A percentile compares a stretch with the other conserved stretches of the same genome.
phyloP scores from a whole-genome alignment of 106 monocot genomes.

The Cymbidium sinense region DNA sequence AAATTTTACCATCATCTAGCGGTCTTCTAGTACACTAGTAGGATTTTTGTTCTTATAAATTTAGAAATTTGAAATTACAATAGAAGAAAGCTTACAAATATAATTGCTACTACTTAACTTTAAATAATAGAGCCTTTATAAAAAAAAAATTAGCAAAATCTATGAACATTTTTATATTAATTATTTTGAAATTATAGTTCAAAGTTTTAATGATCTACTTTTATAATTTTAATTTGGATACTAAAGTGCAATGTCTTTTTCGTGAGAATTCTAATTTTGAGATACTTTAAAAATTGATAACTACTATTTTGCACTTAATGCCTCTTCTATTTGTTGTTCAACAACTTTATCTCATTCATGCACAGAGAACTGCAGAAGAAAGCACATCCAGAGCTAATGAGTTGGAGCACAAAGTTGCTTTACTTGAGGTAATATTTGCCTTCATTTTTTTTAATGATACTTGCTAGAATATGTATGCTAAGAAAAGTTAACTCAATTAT shows the following conservation, averaged over 20 bases:
- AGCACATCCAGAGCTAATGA: constrained; percentile 84
- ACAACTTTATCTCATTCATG: not conserved
- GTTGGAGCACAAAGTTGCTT: constrained; percentile 90
- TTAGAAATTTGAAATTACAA: too few relatives aligned
- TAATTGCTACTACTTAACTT: too few relatives aligned
- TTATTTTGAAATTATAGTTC: too few relatives aligned
- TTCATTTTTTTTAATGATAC: not conserved
- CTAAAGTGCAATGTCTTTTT: not conserved
- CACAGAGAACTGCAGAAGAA: constrained; percentile 82
- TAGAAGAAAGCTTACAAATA: too few relatives aligned
- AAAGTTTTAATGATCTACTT: not conserved
- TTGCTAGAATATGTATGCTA: not conserved
- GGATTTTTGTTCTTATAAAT: too few relatives aligned
- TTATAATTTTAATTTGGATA: not conserved
- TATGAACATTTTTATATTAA: too few relatives aligned
- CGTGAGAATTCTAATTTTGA: not conserved
- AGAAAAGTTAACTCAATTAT: not conserved
- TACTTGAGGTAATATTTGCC: constrained; percentile 66
- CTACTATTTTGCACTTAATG: not conserved
- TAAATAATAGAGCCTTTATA: too few relatives aligned
- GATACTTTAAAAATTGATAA: not conserved
- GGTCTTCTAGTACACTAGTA: too few relatives aligned
- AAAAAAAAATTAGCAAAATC: too few relatives aligned
- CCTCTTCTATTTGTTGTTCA: not conserved
- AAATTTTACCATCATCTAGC: too few relatives aligned